Evolutionary conservation across 2,329 filamentous ascomycete genomes (phyloP).

Genomic region (Trichoderma polysporum): DNA sequence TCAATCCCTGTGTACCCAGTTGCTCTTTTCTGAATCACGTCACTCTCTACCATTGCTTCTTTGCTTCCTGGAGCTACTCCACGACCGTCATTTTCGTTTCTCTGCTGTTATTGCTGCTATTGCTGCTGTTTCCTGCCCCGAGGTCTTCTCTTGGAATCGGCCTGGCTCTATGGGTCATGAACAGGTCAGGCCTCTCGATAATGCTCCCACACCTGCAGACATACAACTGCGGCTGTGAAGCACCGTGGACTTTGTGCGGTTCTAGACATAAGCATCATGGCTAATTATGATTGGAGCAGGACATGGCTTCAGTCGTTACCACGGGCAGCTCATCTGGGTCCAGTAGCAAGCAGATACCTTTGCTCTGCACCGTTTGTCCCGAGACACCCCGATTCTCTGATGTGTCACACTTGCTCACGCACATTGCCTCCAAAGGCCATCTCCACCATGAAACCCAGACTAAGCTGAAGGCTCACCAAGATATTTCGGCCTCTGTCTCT

Average conservation of each 20-base stretch:
- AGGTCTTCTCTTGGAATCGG: conserved; percentile 5
- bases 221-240: not conserved
- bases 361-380: conserved; percentile 81
- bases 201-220: not conserved
- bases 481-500: conserved; percentile 60
- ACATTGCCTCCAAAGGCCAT: conserved; percentile 91
- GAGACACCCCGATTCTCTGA: conserved; percentile 82
- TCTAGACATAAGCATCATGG: not conserved
- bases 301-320: conserved; percentile 39
- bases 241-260: not conserved
- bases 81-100: conserved; percentile 7
- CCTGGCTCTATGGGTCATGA: conserved; percentile 7
- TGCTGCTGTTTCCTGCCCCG: conserved; percentile 26
- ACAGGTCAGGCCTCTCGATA: conserved; percentile 14
- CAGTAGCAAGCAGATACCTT: conserved; percentile 52
- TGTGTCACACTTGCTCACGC: conserved; percentile 86
- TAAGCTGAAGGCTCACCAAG: conserved; percentile 67
- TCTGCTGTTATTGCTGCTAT: conserved; percentile 21
- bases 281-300: conserved; percentile 28
- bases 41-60: conserved; percentile 26
- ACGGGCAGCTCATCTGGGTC: conserved; percentile 26
- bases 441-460: conserved; percentile 80
- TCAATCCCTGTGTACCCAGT: conserved; percentile 24
- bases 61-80: conserved; percentile 25
- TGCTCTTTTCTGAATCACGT: conserved; percentile 28